Conservation (phyloP, 1,284 basidiomycete genomes). For the Tylopilus sp. region DNA sequence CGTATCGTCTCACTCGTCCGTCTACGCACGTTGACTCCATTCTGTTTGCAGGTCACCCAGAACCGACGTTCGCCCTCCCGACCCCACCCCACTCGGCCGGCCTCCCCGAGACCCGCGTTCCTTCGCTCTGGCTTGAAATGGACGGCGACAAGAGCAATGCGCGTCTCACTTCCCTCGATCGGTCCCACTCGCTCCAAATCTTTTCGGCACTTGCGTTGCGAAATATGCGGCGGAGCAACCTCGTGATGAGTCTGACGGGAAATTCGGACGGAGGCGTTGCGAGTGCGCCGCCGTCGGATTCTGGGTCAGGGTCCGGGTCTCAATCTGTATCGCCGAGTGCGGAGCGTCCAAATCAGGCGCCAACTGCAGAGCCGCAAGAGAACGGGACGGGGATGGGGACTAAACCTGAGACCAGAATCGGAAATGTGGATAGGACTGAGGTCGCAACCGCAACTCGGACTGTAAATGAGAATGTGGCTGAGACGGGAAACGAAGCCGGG, state of each 20-base stretch:
- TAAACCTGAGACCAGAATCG: too few species aligned
- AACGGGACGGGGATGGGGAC: not conserved
- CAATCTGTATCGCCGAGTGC: not conserved
- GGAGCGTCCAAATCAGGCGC: not conserved
- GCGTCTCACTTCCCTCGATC: slow-evolving; percentile 13
- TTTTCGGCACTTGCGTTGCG: slow-evolving; percentile 14
- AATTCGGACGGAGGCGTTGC: not conserved
- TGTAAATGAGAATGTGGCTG: too few species aligned
- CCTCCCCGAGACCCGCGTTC: slow-evolving; percentile 16
- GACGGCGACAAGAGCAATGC: slow-evolving; percentile 8
- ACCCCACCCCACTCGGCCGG: slow-evolving; percentile 26
- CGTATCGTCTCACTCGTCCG: not conserved
- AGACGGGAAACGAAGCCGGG: too few species aligned
- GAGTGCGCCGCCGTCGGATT: not conserved
- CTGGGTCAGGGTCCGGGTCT: not conserved
- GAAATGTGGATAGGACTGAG: too few species aligned
- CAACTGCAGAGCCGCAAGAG: too few species aligned
- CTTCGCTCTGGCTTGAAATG: slow-evolving; percentile 28
- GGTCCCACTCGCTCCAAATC: slow-evolving; percentile 19
- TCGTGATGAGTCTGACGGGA: slow-evolving; percentile 25
- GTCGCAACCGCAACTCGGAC: too few species aligned
- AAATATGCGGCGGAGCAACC: slow-evolving; percentile 25
- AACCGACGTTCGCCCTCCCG: slow-evolving; percentile 20
- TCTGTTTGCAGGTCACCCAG: slow-evolving; percentile 13
- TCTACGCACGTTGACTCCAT: not conserved